Percentiles rank a stretch among this genome's conserved stretches.
These are phyloP conservation scores for Thalassiosira livingstoniorum DNA, from an alignment of 352 stramenopile genomes.

Conservation along the genomic window DNA sequence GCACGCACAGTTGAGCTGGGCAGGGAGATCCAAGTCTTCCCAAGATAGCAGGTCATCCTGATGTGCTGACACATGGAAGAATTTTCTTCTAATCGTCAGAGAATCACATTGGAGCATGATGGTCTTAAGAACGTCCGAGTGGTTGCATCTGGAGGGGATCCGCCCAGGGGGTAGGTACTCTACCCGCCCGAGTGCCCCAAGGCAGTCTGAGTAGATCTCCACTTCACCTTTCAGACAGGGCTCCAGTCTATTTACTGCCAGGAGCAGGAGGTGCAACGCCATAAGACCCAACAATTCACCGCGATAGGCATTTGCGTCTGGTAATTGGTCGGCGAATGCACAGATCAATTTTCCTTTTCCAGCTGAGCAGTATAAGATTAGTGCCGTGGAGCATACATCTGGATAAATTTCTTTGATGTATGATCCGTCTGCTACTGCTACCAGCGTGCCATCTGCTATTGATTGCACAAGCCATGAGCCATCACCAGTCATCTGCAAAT, in stretches of 20 bases:
- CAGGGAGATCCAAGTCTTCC: too few species aligned
- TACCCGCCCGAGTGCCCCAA: background rate
- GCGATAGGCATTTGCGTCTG: background rate
- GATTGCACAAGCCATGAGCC: constrained; percentile 6
- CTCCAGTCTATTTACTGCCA: background rate
- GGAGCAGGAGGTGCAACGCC: background rate
- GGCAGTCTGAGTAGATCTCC: background rate
- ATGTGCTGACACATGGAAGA: constrained; percentile 13
- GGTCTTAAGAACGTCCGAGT: constrained; percentile 18
- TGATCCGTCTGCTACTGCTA: constrained; percentile 36
- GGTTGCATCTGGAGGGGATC: background rate
- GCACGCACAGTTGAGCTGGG: too few species aligned
- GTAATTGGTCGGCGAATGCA: constrained; percentile 2
- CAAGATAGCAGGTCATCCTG: too few species aligned
- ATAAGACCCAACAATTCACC: constrained; percentile 15
- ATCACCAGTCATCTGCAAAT: constrained; percentile 1
- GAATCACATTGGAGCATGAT: constrained; percentile 1
- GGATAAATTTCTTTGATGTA: constrained; percentile 23
- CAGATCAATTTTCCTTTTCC: constrained; percentile 14
- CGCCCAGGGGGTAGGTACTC: background rate
- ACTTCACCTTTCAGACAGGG: background rate
- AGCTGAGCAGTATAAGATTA: constrained; percentile 20
- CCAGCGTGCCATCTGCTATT: constrained; percentile 6
- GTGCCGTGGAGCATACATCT: background rate
- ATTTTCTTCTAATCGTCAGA: background rate